Evolutionary conservation across 176 grass and related monocot species (phyloP).

Genomic region (Rhynchospora breviuscula): DNA sequence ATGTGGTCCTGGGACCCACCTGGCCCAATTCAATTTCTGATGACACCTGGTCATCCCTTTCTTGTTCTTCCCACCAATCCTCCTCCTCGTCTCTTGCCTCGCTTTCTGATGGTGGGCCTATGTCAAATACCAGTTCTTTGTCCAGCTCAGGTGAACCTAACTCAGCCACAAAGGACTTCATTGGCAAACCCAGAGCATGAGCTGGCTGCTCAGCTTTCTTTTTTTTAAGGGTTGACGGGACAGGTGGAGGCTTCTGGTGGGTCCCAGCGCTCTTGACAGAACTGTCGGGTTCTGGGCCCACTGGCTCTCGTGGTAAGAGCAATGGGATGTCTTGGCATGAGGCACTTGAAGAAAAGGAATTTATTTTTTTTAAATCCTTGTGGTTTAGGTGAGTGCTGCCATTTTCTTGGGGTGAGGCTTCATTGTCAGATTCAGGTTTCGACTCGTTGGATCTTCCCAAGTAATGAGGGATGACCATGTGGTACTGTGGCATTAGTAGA

Average conservation of each 20-base stretch:
- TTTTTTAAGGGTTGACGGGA: slow-evolving; percentile 28
- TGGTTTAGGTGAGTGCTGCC: neutral
- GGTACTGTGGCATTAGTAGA: slow-evolving; percentile 75
- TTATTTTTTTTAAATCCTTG: slow-evolving; percentile 32
- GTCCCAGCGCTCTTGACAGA: slow-evolving; percentile 22
- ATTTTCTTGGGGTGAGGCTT: neutral
- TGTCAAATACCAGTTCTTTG: slow-evolving; percentile 19
- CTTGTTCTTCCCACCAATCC: slow-evolving; percentile 76
- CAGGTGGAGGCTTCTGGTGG: slow-evolving; percentile 26
- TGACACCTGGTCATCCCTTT: slow-evolving; percentile 45
- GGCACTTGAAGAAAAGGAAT: slow-evolving; percentile 25
- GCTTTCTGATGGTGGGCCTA: slow-evolving; percentile 16
- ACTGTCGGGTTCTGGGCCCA: slow-evolving; percentile 20
- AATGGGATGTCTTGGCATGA: slow-evolving; percentile 76
- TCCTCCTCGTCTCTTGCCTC: slow-evolving; percentile 27
- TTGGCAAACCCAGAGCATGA: slow-evolving; percentile 38
- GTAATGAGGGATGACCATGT: slow-evolving; percentile 95
- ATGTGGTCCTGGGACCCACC: slow-evolving; percentile 57
- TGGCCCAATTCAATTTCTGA: slow-evolving; percentile 53
- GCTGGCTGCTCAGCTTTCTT: slow-evolving; percentile 33
- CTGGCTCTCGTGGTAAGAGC: slow-evolving; percentile 57
- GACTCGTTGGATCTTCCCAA: slow-evolving; percentile 48
- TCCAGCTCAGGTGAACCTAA: slow-evolving; percentile 38
- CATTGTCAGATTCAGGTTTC: slow-evolving; percentile 5
- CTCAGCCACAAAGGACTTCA: slow-evolving; percentile 70